Percentiles rank a stretch among this genome's conserved stretches.
Conservation (phyloP, 805 yeast species). For the Candida suzukii region DNA sequence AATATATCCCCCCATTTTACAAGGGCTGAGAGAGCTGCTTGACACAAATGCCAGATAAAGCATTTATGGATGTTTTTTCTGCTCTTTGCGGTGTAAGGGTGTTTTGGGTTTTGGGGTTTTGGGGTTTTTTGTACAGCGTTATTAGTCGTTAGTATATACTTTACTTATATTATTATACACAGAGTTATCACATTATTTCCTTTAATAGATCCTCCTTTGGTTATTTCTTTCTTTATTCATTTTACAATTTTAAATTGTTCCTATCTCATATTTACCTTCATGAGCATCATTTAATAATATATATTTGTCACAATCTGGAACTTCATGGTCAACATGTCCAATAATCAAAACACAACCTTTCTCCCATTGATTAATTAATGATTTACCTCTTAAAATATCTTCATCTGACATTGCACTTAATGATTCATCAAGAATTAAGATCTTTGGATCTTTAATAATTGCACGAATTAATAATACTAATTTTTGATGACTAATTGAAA, state of each 20-base stretch:
- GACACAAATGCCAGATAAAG: no score
- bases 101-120: no score
- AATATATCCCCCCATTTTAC: no score
- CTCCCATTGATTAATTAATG: conserved; percentile 42
- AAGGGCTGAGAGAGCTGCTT: no score
- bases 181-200: no score
- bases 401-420: conserved; percentile 81
- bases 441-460: conserved; percentile 65
- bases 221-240: not conserved
- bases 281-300: conserved; percentile 29
- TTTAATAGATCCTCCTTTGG: no score
- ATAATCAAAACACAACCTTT: conserved; percentile 67
- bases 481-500: conserved; percentile 72
- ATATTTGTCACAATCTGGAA: conserved; percentile 60
- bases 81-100: no score
- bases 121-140: no score
- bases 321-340: conserved; percentile 78
- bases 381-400: conserved; percentile 48
- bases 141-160: no score
- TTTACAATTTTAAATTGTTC: conserved; percentile 8
- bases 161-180: no score
- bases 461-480: conserved; percentile 70
- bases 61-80: no score
- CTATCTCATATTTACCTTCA: conserved; percentile 23
- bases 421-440: conserved; percentile 86